Conservation (phyloP, 1,139 yeast species). For the Diutina scorzettiae region DNA sequence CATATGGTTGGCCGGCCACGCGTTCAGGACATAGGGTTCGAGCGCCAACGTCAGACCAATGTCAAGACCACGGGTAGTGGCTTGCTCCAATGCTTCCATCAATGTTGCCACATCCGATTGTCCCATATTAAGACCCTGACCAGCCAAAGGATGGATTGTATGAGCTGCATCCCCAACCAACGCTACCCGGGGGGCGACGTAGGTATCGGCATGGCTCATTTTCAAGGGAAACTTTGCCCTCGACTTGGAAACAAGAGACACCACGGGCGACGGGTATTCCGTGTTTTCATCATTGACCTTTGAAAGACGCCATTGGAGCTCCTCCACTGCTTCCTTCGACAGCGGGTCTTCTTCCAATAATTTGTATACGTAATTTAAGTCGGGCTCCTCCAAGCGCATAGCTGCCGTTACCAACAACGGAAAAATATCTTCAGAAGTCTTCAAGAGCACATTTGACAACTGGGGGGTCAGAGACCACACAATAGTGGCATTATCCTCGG, state of each 20-base stretch:
- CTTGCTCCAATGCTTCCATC: slow-evolving; percentile 56
- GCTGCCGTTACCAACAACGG: slow-evolving; percentile 75
- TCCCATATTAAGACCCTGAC: slow-evolving; percentile 98
- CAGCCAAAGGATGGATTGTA: slow-evolving; percentile 94
- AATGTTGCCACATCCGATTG: slow-evolving; percentile 79
- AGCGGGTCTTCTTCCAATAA: slow-evolving; percentile 22
- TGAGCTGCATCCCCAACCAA: slow-evolving; percentile 97
- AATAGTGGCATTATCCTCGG: slow-evolving; percentile 73
- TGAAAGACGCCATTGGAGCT: slow-evolving; percentile 62
- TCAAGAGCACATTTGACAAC: slow-evolving; percentile 49
- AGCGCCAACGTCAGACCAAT: slow-evolving; percentile 75
- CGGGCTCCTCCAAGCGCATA: slow-evolving; percentile 48
- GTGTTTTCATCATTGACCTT: slow-evolving; percentile 28
- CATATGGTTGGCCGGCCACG: slow-evolving; percentile 71
- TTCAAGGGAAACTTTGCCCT: slow-evolving; percentile 86
- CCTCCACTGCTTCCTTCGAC: slow-evolving; percentile 44
- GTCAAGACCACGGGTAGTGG: slow-evolving; percentile 71
- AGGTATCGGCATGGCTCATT: slow-evolving; percentile 83
- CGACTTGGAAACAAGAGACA: slow-evolving; percentile 47
- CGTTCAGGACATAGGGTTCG: slow-evolving; percentile 74
- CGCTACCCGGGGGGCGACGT: slow-evolving; percentile 75
- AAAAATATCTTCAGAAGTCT: slow-evolving; percentile 50
- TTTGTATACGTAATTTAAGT: slow-evolving; percentile 26
- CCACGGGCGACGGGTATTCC: slow-evolving; percentile 58
- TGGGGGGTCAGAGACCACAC: slow-evolving; percentile 91